A percentile compares a stretch with the other conserved stretches of the same genome.
These are phyloP conservation scores for Ustilago vetiveriae DNA, from an alignment of 1,284 basidiomycete genomes.

Conservation along the genomic window DNA sequence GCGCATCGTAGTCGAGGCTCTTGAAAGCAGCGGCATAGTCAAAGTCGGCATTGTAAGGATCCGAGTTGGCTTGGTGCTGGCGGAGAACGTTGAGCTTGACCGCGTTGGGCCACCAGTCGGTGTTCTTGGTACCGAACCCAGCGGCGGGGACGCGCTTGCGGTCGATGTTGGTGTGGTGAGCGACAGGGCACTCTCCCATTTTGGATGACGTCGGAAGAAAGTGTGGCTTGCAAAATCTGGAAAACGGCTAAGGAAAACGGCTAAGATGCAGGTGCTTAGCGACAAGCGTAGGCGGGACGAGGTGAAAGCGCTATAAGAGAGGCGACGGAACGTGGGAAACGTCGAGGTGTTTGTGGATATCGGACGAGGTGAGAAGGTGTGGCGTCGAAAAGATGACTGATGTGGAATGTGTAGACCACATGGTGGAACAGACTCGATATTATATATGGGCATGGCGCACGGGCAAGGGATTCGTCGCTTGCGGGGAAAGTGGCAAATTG, in stretches of 20 bases:
- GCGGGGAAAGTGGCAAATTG: conserved; percentile 1
- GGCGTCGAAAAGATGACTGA: conserved; percentile 20
- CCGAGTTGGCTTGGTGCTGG: conserved; percentile 35
- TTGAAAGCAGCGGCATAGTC: conserved; percentile 38
- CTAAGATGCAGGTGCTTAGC: conserved; percentile 1
- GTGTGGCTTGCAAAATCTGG: neutral
- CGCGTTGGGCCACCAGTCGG: conserved; percentile 42
- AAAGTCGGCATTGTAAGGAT: conserved; percentile 33
- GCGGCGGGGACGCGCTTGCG: conserved; percentile 33
- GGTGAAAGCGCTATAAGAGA: conserved; percentile 3
- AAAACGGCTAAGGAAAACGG: neutral
- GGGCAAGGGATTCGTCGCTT: neutral
- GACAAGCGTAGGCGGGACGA: conserved; percentile 9
- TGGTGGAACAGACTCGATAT: too few relatives aligned
- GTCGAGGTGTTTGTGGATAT: conserved; percentile 7
- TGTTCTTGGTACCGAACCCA: conserved; percentile 33
- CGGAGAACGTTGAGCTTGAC: conserved; percentile 38
- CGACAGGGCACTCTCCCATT: conserved; percentile 43
- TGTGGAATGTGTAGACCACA: neutral
- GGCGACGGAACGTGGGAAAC: too few relatives aligned
- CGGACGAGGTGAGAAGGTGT: conserved; percentile 5
- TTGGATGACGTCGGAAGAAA: too few relatives aligned
- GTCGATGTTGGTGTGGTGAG: conserved; percentile 28
- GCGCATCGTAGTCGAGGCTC: conserved; percentile 39
- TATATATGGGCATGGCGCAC: conserved; percentile 6